Evolutionary conservation across 352 stramenopile species (phyloP), one percentile per base, ranked within the genome.

Genomic region (Globisporangium cederbergense): DNA sequence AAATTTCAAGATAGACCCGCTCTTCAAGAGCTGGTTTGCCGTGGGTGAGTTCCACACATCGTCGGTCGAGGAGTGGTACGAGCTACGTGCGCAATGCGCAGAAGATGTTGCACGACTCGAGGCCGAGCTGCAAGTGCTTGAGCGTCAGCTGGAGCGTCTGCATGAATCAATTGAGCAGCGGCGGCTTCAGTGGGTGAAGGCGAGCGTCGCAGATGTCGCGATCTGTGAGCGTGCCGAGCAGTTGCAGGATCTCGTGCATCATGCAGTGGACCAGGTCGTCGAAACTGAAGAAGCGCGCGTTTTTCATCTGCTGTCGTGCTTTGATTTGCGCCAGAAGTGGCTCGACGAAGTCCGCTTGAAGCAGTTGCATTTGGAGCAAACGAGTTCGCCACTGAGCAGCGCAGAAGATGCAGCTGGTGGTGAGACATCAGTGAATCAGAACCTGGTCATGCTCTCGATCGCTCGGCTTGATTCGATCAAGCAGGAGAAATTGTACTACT

Each of bases 401-500:
- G 18, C 16, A 5, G 25, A 58, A 20, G 14, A 11, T 2, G 20
- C 13, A 25, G 9, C 25, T 14, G 13, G 45, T 11, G 14, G 9
- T 1, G 61, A 30, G 2, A 58, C 42, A 30, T 38, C 45, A n/a
- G 63, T 77, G 1, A 63, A 81, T 59, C 65, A 75, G 55, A 62
- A 40, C 2, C 60, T 81, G 4, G 64, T 81, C 2, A 70, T 79
- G 53, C 61, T 81, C 18, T 73, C 68, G 0, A 79, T 81, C n/a
- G 68, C 74, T 10, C 61, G 74, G 11, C 52, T 81, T 22, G 69
- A 81, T 53, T 59, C 63, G 57, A 77, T 79, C 65, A 81, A 76
- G 42, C 74, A 81, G 51, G 55, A 71, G 25, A 81, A 79, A 51
- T 58, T 49, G 47, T 58, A 50, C 38, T 64, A 76, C 40, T 36